Percentiles rank a stretch among this genome's conserved stretches.
Conservation (phyloP, 176 grass and related monocot genomes). For the Hyparrhenia diplandra region DNA sequence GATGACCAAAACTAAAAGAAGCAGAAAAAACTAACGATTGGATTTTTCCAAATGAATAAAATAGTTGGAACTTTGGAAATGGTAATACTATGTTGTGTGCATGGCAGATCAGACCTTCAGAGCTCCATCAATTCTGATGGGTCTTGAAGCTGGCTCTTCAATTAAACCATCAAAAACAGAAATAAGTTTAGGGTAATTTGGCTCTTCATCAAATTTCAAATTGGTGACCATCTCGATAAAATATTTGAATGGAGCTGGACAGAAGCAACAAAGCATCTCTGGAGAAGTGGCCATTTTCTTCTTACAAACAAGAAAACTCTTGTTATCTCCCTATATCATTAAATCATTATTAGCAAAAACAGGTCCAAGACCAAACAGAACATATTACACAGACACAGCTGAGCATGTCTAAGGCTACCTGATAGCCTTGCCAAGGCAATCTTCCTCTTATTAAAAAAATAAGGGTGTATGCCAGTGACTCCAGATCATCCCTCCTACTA, state of each 20-base stretch:
- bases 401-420: conserved; percentile 47
- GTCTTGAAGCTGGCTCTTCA: conserved; percentile 57
- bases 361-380: neutral
- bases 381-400: conserved; percentile 1
- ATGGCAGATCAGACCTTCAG: conserved; percentile 57
- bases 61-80: neutral
- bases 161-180: conserved; percentile 79
- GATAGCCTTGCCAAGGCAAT: conserved; percentile 90
- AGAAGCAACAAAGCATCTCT: conserved; percentile 59
- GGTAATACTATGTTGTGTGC: neutral
- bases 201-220: conserved; percentile 90
- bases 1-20: neutral
- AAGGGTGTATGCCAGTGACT: conserved; percentile 89
- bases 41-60: neutral
- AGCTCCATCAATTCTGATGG: conserved; percentile 85
- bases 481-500: conserved; percentile 90
- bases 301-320: conserved; percentile 93
- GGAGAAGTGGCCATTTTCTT: conserved; percentile 85
- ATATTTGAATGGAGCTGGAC: conserved; percentile 80
- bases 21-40: neutral
- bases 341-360: conserved; percentile 22
- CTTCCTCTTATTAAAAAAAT: conserved; percentile 85
- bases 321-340: conserved; percentile 70
- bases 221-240: conserved; percentile 82
- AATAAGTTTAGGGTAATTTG: conserved; percentile 79